Evolutionary conservation across 2,329 filamentous ascomycete genomes (phyloP).

Genomic region (Penicillium sp.): DNA sequence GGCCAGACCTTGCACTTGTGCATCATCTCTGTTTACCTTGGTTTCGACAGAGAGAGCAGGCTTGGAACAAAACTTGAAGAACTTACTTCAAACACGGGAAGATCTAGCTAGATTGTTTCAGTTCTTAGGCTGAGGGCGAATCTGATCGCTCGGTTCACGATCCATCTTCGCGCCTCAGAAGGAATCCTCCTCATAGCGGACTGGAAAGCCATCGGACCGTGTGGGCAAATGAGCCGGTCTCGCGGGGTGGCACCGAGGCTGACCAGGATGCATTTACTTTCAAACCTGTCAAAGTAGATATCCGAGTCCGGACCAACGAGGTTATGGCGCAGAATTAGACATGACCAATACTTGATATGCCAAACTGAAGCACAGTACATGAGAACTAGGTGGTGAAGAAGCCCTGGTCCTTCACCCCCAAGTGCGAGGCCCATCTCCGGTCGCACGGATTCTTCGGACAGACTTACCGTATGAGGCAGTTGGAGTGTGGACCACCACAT

Average conservation of each 20-base stretch:
- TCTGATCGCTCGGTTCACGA: too few species aligned
- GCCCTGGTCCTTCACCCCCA: neutral
- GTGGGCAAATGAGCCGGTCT: neutral
- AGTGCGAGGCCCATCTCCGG: neutral
- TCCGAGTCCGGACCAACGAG: neutral
- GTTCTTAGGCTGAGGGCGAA: too few species aligned
- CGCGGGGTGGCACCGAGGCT: neutral
- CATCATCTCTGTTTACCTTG: too few species aligned
- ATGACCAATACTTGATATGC: neutral
- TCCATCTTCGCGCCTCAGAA: too few species aligned
- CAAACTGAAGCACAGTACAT: neutral
- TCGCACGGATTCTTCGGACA: constrained; percentile 11
- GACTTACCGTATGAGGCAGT: constrained; percentile 23
- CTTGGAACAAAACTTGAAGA: too few species aligned
- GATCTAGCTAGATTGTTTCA: too few species aligned
- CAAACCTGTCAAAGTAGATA: too few species aligned
- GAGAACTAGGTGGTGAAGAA: neutral
- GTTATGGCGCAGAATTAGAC: neutral
- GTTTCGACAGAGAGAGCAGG: too few species aligned
- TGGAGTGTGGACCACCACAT: constrained; percentile 9
- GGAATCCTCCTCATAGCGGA: neutral
- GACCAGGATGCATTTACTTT: neutral
- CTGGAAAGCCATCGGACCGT: neutral
- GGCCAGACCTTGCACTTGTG: neutral
- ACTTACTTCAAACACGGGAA: too few species aligned